These are phyloP conservation scores for Neonectria sp. DNA, from an alignment of 2,329 filamentous ascomycete species.

Conservation along the genomic window DNA sequence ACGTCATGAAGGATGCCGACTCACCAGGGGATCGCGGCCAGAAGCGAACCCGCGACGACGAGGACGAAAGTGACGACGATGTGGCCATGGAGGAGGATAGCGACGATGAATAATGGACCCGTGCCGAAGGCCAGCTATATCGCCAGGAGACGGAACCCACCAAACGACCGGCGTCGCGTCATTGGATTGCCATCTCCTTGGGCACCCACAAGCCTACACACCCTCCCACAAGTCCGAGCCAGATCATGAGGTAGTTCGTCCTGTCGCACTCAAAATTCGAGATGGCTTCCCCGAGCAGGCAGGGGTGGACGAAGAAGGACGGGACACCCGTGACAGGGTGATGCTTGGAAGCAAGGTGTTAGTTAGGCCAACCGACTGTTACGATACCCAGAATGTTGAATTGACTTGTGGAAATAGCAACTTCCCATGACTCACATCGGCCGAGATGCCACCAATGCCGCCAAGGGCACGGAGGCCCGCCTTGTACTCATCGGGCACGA, in stretches of 20 bases:
- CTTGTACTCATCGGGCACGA: constrained; percentile 79
- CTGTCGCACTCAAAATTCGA: constrained; percentile 72
- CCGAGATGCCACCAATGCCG: constrained; percentile 80
- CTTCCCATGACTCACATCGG: constrained; percentile 73
- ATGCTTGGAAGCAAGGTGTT: constrained; percentile 70
- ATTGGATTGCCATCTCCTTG: constrained; percentile 72
- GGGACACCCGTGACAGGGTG: constrained; percentile 86
- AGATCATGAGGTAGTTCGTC: constrained; percentile 85
- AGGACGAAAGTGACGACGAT: constrained; percentile 77
- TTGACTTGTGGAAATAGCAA: constrained; percentile 51
- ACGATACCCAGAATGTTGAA: constrained; percentile 48
- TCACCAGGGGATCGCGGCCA: constrained; percentile 71
- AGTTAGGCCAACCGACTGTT: constrained; percentile 55
- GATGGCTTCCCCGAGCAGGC: constrained; percentile 88
- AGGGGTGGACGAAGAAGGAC: constrained; percentile 94
- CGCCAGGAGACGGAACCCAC: constrained; percentile 32
- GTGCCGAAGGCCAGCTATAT: constrained; percentile 37
- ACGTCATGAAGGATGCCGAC: constrained; percentile 65
- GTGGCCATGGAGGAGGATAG: constrained; percentile 80
- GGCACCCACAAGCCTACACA: constrained; percentile 86
- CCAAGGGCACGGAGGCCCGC: constrained; percentile 72
- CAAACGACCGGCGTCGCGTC: constrained; percentile 35
- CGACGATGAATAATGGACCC: constrained; percentile 74
- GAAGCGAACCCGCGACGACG: constrained; percentile 79
- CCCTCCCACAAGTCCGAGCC: constrained; percentile 89